These are phyloP conservation scores for Tephrocybe rancida DNA, from an alignment of 768 basidiomycete species.

Conservation along the genomic window DNA sequence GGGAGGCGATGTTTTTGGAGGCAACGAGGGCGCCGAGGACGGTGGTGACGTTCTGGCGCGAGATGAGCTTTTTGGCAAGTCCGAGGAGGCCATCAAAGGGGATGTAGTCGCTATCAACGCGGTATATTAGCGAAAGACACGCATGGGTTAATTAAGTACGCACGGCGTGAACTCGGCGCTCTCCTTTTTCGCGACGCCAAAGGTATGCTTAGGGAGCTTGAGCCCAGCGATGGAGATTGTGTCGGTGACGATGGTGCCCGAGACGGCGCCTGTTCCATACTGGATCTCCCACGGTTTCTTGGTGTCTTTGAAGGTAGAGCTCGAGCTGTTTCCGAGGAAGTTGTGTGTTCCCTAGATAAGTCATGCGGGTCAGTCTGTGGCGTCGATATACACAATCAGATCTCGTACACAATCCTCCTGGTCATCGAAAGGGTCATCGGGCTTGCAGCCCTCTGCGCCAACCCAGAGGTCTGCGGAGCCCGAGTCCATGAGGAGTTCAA, in stretches of 20 bases:
- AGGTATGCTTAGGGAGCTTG: constrained; percentile 49
- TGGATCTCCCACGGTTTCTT: constrained; percentile 48
- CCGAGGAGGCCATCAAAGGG: constrained; percentile 65
- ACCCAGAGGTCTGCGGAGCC: constrained; percentile 70
- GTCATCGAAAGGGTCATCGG: constrained; percentile 21
- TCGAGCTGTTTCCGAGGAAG: constrained; percentile 58
- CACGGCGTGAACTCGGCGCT: constrained; percentile 52
- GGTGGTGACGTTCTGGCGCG: constrained; percentile 54
- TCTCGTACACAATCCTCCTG: constrained; percentile 16
- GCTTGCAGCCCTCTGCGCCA: constrained; percentile 44
- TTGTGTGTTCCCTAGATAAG: constrained; percentile 33
- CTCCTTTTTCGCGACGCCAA: constrained; percentile 64
- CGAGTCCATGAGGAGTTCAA: constrained; percentile 58
- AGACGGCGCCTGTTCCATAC: constrained; percentile 59
- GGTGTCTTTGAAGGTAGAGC: constrained; percentile 56
- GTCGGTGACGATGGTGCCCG: constrained; percentile 61
- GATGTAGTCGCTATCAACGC: constrained; percentile 24
- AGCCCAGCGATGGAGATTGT: constrained; percentile 61
- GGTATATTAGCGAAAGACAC: constrained; percentile 1
- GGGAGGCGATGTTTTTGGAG: constrained; percentile 47
- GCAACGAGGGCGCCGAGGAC: constrained; percentile 58
- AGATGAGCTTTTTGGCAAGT: constrained; percentile 42
- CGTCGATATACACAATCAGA: background rate
- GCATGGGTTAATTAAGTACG: constrained; percentile 8
- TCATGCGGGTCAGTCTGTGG: background rate